Conservation (phyloP, 2,329 filamentous ascomycete genomes). For the Westerdykella aurantiaca region DNA sequence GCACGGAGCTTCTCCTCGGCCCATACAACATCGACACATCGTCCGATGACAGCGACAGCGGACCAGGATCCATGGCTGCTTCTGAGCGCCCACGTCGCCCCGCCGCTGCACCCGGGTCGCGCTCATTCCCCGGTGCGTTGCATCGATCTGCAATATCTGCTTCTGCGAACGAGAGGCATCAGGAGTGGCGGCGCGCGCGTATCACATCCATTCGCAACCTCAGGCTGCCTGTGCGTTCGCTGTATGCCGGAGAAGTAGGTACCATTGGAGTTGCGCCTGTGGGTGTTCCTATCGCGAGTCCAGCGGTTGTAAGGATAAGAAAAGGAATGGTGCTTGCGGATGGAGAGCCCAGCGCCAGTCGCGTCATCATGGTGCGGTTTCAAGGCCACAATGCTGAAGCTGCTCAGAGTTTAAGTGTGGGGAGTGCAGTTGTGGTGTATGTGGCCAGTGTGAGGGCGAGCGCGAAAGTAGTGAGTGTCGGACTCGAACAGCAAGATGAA, state of each 20-base stretch:
- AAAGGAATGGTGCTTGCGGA: conserved; percentile 79
- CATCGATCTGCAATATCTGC: conserved; percentile 5
- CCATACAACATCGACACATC: conserved; percentile 49
- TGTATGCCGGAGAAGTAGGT: conserved; percentile 78
- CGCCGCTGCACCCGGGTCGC: conserved; percentile 37
- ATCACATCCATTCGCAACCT: conserved; percentile 86
- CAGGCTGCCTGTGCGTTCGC: conserved; percentile 69
- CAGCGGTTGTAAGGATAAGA: conserved; percentile 41
- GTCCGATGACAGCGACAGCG: conserved; percentile 35
- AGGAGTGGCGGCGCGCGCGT: conserved; percentile 69
- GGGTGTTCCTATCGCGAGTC: conserved; percentile 21
- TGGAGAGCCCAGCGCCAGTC: conserved; percentile 50
- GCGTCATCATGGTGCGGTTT: conserved; percentile 60
- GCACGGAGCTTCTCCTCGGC: conserved; percentile 71
- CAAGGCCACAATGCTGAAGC: conserved; percentile 47
- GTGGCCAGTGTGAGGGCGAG: conserved; percentile 79
- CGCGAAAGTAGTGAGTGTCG: conserved; percentile 61
- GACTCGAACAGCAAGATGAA: conserved; percentile 19
- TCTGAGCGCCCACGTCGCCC: conserved; percentile 13
- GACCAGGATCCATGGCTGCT: conserved; percentile 14
- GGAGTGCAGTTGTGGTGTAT: conserved; percentile 73
- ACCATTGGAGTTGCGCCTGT: conserved; percentile 68
- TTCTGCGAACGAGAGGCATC: conserved; percentile 11
- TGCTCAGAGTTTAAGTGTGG: conserved; percentile 58
- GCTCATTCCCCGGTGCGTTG: conserved; percentile 46